Evolutionary conservation across 2,329 filamentous ascomycete genomes (phyloP), one percentile per base, ranked within the genome.

Genomic region (Pseudohalonectria lignicola): DNA sequence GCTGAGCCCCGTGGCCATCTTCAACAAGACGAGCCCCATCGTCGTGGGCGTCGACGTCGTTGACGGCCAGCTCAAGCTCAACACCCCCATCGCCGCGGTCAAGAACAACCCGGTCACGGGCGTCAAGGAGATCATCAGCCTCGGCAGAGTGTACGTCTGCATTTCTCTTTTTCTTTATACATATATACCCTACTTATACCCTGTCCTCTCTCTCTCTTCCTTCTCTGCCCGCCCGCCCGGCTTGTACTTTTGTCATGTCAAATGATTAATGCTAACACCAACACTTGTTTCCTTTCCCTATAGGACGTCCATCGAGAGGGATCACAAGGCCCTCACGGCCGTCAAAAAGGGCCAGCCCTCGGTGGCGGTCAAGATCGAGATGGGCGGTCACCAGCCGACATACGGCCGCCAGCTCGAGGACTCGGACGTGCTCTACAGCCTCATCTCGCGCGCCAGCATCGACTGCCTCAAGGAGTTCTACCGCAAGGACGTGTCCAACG

Each of bases 341-440:
- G 94, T 86, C 69, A 98, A 98, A 64, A 90, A 87, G 66, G 90
- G 90, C 37, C 85, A 94, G 55, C 92, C 93, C n/a, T 93, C 87
- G 2, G 93, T 98, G 9, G 92, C 92, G 16, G 72, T 98, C 67
- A 98, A 98, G 72, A 93, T 98, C 52, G 93, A 98, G 66, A 81
- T 80, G 76, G 90, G 87, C 39, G 66, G 80, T 41, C 86, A 90
- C 57, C 92, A 98, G 67, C 93, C 92, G 13, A 76, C 82, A 42
- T 98, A 98, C 56, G 92, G 92, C 41, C 83, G 92, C 43, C 92
- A 98, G 46, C 75, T 98, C 36, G 92, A 98, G 61, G 90, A 98
- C 60, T 76, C 78, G 46, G 92, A 98, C 58, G 72, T 66, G 2
- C 71, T 98, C 12, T 96, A 95, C 73, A 90, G 82, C 47, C 70